Evolutionary conservation across 192 early-diverging fungal genomes (phyloP), one percentile per base, ranked within the genome.

Genomic region (Umbelopsis isabellina): DNA sequence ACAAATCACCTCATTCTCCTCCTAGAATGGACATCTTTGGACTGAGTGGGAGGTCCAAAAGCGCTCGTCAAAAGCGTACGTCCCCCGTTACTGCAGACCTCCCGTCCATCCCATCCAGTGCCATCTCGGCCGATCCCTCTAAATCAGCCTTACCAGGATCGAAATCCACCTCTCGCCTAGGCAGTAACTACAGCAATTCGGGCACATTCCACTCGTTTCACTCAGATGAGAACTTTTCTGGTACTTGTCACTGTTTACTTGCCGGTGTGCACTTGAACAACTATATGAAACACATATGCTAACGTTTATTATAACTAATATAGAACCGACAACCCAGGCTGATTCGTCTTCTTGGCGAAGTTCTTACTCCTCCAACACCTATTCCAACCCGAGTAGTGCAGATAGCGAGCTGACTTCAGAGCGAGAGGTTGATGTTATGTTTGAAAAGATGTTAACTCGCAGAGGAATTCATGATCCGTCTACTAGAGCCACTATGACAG

Each of bases 401-500:
- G 72, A 72, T 33, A 66, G 69, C 25, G 76, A 72, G 15, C n/a
- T 49, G 46, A 61, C 51, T 20, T 67, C 77, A 20, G 85, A 87
- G 72, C 68, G 66, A 44, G 83, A 84, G 65, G 75, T 87, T 51
- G 83, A 87, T 35, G 72, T 75, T 16, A 70, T 82, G 48, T 86
- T 86, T 58, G 76, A 83, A 46, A 78, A 81, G 45, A 80, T 86
- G 77, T 75, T 86, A 73, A 79, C 74, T 55, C 76, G 83, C 65
- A 71, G 84, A 70, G 86, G 81, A 25, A 83, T 85, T 46, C 76
- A 84, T 48, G 80, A 85, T 35, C 73, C 77, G 7, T 71, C 76
- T 58, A 75, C 79, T 68, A 72, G 84, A 65, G 75, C 71, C 47
- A 72, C 71, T 33, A 86, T 86, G 84, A 46, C 70, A 30, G 78